phyloP scores from a whole-genome alignment of 345 rosid species.

The Melastoma malabathricum region DNA sequence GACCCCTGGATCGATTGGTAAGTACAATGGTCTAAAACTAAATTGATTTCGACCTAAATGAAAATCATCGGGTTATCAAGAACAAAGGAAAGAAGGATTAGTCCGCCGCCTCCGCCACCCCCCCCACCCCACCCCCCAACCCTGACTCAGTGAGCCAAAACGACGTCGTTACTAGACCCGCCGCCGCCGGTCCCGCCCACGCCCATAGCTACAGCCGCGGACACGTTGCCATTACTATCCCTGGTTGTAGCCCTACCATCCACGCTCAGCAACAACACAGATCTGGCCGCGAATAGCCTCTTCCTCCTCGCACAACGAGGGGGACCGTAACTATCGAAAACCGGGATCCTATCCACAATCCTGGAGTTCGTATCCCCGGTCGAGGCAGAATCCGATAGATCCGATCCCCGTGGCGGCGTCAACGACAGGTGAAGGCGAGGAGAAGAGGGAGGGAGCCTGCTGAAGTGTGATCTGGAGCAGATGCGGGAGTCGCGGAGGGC shows the following conservation, averaged over 20 bases:
- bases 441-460: constrained; percentile 22
- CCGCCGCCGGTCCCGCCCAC: no score
- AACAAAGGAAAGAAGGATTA: background rate
- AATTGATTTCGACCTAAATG: no score
- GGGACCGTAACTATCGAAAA: no score
- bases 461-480: constrained; percentile 30
- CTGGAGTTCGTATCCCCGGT: no score
- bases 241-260: constrained; percentile 4
- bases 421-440: constrained; percentile 3
- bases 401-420: no score
- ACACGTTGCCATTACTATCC: constrained; percentile 13
- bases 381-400: no score
- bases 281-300: constrained; percentile 37
- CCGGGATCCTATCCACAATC: no score
- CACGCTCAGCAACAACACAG: constrained; percentile 18
- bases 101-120: no score
- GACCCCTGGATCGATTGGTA: no score
- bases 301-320: constrained; percentile 16
- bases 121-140: no score
- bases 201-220: constrained; percentile 15
- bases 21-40: background rate
- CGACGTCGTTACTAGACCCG: constrained; percentile 26
- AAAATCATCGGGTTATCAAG: no score
- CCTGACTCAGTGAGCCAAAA: constrained; percentile 32
- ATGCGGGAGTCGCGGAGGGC: constrained; percentile 42